Conservation (phyloP, 306 rosid species). For the Dalbergia cultrata region DNA sequence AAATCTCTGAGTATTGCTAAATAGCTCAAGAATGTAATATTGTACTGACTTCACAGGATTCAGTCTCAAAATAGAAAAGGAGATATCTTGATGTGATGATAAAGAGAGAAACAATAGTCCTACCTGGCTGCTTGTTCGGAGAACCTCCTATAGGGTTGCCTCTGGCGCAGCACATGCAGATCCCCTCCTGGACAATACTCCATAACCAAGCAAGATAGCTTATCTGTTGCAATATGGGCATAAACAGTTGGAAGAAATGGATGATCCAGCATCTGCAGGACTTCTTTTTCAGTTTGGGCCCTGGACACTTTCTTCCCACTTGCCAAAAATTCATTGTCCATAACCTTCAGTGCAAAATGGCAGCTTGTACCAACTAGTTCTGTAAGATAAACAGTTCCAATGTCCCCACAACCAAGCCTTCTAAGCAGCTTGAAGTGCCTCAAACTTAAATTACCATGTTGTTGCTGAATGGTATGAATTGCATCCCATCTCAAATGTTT, state of each 20-base stretch:
- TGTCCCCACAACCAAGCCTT: conserved; percentile 96
- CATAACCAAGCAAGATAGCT: conserved; percentile 91
- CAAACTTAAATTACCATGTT: conserved; percentile 76
- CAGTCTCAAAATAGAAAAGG: conserved; percentile 14
- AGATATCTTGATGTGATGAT: conserved; percentile 23
- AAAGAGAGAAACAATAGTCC: conserved; percentile 23
- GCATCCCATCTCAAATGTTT: conserved; percentile 98
- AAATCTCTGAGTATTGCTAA: not conserved
- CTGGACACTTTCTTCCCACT: conserved; percentile 80
- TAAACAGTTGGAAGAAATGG: conserved; percentile 97
- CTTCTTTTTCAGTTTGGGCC: conserved; percentile 96
- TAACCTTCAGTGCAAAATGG: conserved; percentile 88
- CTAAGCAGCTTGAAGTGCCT: conserved; percentile 78
- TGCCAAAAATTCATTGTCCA: conserved; percentile 90
- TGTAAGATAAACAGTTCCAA: conserved; percentile 96
- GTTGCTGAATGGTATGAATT: conserved; percentile 68
- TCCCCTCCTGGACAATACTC: conserved; percentile 98
- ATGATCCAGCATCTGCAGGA: conserved; percentile 92
- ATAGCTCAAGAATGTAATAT: not conserved
- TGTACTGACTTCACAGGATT: not conserved
- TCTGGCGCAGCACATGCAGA: conserved; percentile 92
- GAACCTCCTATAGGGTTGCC: conserved; percentile 80
- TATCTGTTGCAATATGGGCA: conserved; percentile 77
- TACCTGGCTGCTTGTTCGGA: conserved; percentile 93
- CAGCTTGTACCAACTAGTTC: conserved; percentile 81